Conservation (phyloP, 768 basidiomycete species). For the Lepiota brunneoincarnata region DNA sequence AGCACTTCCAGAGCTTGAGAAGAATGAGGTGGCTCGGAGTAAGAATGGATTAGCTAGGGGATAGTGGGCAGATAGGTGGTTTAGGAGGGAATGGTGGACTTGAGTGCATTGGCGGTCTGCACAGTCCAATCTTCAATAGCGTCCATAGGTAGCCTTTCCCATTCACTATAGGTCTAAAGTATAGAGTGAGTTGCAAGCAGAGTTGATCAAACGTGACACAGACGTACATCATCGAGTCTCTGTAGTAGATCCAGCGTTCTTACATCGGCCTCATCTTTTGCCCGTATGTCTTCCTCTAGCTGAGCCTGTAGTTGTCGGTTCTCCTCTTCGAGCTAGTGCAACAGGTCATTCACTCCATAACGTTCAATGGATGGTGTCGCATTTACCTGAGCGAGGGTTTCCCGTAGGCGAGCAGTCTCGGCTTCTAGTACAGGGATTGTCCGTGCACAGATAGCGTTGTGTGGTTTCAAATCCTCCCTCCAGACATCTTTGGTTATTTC, state of each 20-base stretch:
- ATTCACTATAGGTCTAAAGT: conserved; percentile 37
- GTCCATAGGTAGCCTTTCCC: conserved; percentile 57
- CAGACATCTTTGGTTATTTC: conserved; percentile 55
- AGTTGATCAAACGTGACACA: not conserved
- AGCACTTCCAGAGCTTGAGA: conserved; percentile 50
- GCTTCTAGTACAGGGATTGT: conserved; percentile 57
- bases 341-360: not conserved
- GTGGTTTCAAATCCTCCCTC: conserved; percentile 63
- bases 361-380: not conserved
- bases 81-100: conserved; percentile 25
- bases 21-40: conserved; percentile 39
- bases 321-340: conserved; percentile 53
- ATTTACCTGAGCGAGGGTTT: conserved; percentile 36
- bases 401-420: conserved; percentile 36
- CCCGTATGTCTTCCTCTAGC: conserved; percentile 45
- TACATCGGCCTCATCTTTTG: conserved; percentile 43
- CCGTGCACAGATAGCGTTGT: conserved; percentile 57
- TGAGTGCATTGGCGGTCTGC: conserved; percentile 40
- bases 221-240: conserved; percentile 49
- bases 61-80: too few species aligned
- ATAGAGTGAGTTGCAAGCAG: not conserved
- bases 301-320: conserved; percentile 47
- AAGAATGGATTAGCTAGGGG: too few species aligned
- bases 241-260: conserved; percentile 47
- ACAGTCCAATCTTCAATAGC: conserved; percentile 61